A percentile compares a stretch with the other conserved stretches of the same genome.
These are phyloP conservation scores for Asclepias syriaca DNA, from an alignment of 257 asterid species.

Conservation along the genomic window DNA sequence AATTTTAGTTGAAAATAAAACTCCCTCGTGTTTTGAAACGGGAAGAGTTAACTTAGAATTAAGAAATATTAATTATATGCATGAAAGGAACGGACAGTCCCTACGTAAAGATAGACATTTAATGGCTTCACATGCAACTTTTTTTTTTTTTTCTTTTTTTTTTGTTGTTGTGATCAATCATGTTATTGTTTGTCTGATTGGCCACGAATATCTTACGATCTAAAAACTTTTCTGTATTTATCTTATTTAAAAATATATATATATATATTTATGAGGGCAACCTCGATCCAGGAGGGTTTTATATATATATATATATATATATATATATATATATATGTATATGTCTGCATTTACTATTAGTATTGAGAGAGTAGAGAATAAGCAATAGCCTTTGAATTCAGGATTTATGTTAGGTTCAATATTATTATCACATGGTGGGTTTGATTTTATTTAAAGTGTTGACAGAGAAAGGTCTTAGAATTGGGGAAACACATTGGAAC, in stretches of 20 bases:
- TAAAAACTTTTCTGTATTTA: not conserved
- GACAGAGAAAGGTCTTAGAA: too few species aligned
- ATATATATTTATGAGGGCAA: too few species aligned
- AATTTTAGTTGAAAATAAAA: not conserved
- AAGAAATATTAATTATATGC: not conserved
- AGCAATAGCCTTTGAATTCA: not conserved
- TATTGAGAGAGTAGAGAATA: not conserved
- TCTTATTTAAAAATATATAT: too few species aligned
- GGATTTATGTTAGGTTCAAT: not conserved
- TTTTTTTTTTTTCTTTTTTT: not conserved
- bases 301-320: too few species aligned
- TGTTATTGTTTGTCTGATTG: not conserved
- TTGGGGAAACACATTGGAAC: too few species aligned
- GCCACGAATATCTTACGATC: not conserved
- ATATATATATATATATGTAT: too few species aligned
- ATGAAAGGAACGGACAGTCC: conserved; percentile 16
- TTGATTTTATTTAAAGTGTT: too few species aligned
- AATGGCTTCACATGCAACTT: conserved; percentile 19
- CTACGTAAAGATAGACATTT: conserved; percentile 7
- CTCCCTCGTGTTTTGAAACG: too few species aligned
- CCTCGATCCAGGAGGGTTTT: too few species aligned
- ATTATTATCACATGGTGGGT: too few species aligned
- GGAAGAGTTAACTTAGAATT: too few species aligned
- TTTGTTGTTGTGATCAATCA: not conserved
- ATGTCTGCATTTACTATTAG: too few species aligned